Base-by-base conservation (phyloP, 1,284 basidiomycete genomes). In the Ceraceosorus bombacis region DNA sequence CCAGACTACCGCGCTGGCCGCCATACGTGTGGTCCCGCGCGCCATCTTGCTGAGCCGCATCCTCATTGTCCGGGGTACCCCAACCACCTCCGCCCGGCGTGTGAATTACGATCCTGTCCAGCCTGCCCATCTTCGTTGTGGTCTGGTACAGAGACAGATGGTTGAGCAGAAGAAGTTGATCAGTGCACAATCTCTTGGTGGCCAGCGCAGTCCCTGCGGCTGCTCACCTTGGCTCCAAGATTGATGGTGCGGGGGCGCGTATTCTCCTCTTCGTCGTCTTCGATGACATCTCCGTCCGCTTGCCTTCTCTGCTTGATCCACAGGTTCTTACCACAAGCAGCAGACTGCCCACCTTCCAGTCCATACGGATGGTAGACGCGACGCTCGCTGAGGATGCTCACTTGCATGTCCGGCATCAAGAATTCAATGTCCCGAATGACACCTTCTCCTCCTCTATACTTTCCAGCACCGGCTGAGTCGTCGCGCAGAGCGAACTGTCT, bases 51-150 rank as follows among this genome's bases (percentile, higher is more conserved):
- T 27, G 27, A 27, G 27, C 27, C 27, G 27, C 27, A 27, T 27
- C 41, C 6, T 51, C 48, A 15, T 43, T 46, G n/a, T 9, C 37
- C 6, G 64, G 57, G n/a, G 59, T 51, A 1, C 92, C 91, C 89
- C 89, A 96, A 1, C 86, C 93, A 3, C 93, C 93, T 5, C 89
- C 93, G 1, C 93, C 93, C 0, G 92, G 93, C 3, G 92, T 96
- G 78, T 91, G 85, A 60, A 95, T 86, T 59, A 88, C 68, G 60
- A 94, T 79, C 50, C 83, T 80, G 78, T 95, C 91, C 2, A 88
- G 87, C 69, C 86, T 87, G 53, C 87, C 88, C 85, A 92, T 90
- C 78, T 84, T 84, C 51, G 92, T 84, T 0, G 88, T 90, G 51
- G 87, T 27, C 27, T 27, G 27, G 27, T 27, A 27, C 2, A 27